Evolutionary conservation across 2,329 filamentous ascomycete genomes (phyloP), one percentile per base, ranked within the genome.

Genomic region (Fusarium veterinarium): DNA sequence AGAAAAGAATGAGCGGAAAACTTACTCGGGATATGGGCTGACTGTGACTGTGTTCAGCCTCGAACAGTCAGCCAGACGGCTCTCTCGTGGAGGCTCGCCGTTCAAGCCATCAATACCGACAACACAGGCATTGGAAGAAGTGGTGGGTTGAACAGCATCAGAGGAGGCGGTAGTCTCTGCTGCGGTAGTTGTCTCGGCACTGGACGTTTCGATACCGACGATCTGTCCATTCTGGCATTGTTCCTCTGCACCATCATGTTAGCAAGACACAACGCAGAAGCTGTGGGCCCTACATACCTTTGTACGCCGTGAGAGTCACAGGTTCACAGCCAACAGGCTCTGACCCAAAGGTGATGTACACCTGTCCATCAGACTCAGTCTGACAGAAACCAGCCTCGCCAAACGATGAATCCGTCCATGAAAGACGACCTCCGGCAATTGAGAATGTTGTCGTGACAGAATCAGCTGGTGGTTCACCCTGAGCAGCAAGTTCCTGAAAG

Each of bases 221-320:
- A 69, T 63, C 17, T 64, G 41, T 19, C 67, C 67, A 3, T 69
- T 64, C 25, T 64, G 67, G 20, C 67, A 69, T 44, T 69, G 67
- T 0, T 35, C 37, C 42, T 37, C 67, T 69, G 9, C 28, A 7
- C 28, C 9, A 6, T 2, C 1, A 4, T 12, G 14, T 69, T 28
- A 69, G 51, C 16, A 17, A 19, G 3, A 13, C 38, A 14, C 8
- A 3, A 11, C 25, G 9, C 17, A 4, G 5, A 9, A 9, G 25
- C 8, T n/a, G 6, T 0, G 5, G 2, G 12, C 3, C 20, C 7
- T 19, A 10, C 25, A 6, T 69, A 69, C 67, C 28, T 30, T n/a
- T 53, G 6, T 68, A 69, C 1, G 37, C 64, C 17, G 11, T 68
- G 3, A 68, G 42, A 23, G 37, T 20, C 14, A 67, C 62, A 11